Percentiles rank a stretch among this genome's conserved stretches.
Conservation (phyloP, 257 asterid genomes). For the Petunia axillaris region DNA sequence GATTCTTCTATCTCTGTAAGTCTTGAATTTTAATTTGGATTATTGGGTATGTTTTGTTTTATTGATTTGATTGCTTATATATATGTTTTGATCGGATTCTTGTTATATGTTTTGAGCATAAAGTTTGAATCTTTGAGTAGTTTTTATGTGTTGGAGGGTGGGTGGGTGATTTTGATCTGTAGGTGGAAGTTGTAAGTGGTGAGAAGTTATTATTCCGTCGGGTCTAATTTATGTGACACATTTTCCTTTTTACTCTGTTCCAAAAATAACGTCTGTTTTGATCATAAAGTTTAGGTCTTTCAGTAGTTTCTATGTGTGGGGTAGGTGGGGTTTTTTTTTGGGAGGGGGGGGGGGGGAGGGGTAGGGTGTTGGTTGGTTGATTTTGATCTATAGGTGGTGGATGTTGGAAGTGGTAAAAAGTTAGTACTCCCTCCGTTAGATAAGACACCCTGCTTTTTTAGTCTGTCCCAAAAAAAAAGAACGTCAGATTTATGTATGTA, state of each 20-base stretch:
- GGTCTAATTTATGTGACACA: no score
- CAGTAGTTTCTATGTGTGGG: not conserved
- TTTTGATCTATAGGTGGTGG: not conserved
- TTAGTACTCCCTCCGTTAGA: not conserved
- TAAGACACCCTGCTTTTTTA: no score
- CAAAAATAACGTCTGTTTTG: not conserved
- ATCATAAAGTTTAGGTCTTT: not conserved
- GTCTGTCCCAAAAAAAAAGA: no score
- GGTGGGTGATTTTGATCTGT: not conserved
- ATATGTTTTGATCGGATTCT: not conserved
- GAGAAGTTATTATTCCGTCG: no score
- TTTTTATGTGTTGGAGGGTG: no score
- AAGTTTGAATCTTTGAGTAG: not conserved
- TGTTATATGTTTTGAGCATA: not conserved
- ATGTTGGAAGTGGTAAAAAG: not conserved
- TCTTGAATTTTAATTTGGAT: conserved; percentile 23
- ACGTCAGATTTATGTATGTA: no score
- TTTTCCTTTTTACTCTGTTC: no score
- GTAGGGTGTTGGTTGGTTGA: no score
- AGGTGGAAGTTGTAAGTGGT: not conserved
- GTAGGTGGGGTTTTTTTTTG: not conserved
- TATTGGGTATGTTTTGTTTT: not conserved
- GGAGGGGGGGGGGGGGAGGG: not conserved
- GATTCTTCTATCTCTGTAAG: conserved; percentile 75
- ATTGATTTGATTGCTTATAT: not conserved